Evolutionary conservation across 2,329 filamentous ascomycete species (phyloP).

Genomic region (Chrysoporthe deuterocubensis): DNA sequence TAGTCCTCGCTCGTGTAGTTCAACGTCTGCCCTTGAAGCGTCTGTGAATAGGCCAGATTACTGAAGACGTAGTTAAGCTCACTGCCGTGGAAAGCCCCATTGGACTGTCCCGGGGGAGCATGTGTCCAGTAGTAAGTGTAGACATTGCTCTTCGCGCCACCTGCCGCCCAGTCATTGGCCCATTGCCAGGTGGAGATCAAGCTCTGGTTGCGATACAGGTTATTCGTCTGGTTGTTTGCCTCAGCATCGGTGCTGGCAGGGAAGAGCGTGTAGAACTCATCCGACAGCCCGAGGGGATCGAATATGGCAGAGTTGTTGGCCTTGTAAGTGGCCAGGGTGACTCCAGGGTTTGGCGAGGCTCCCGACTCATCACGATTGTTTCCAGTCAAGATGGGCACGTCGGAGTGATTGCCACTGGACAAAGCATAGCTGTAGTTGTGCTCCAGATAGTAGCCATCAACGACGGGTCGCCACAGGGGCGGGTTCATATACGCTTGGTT

Average conservation of each 20-base stretch:
- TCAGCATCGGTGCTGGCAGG: conserved; percentile 33
- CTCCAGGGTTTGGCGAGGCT: conserved; percentile 20
- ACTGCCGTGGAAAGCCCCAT: conserved; percentile 37
- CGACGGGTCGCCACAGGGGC: conserved; percentile 2
- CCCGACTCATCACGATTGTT: conserved; percentile 21
- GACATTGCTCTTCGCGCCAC: conserved; percentile 33
- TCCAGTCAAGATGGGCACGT: conserved; percentile 21
- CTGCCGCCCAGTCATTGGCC: conserved; percentile 34
- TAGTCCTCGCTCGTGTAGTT: conserved; percentile 37
- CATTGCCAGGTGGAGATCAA: conserved; percentile 35
- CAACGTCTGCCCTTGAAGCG: conserved; percentile 20
- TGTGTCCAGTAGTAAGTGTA: conserved; percentile 39
- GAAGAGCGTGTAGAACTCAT: conserved; percentile 34
- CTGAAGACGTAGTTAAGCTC: conserved; percentile 40
- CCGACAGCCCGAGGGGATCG: conserved; percentile 24
- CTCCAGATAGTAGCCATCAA: conserved; percentile 9
- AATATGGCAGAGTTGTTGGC: conserved; percentile 32
- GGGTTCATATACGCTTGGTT: conserved; percentile 8
- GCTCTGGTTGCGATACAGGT: conserved; percentile 34
- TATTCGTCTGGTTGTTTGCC: conserved; percentile 33
- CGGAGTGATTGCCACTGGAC: conserved; percentile 1
- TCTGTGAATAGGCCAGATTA: conserved; percentile 34
- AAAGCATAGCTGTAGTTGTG: neutral
- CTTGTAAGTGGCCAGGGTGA: conserved; percentile 29
- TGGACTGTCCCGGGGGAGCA: conserved; percentile 33